Conservation (phyloP, 345 rosid species). For the Boechera stricta region DNA sequence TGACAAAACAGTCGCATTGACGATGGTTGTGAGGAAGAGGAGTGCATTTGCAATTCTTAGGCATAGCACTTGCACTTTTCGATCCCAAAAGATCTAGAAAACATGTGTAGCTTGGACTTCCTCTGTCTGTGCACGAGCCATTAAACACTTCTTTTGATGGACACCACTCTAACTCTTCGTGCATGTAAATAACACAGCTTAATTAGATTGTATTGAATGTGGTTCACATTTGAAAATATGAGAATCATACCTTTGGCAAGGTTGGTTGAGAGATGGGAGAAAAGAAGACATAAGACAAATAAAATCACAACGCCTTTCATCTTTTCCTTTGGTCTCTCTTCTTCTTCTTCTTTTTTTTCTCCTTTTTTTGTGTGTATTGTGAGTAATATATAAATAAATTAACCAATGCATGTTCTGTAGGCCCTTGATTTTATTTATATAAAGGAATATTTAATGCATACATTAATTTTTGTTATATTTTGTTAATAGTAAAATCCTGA, state of each 20-base stretch:
- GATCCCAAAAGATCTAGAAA: conserved; percentile 28
- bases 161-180: conserved; percentile 21
- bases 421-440: neutral
- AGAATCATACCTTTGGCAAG: conserved; percentile 10
- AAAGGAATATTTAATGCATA: neutral
- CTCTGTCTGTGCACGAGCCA: conserved; percentile 27
- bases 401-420: neutral
- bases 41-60: conserved; percentile 31
- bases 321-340: neutral
- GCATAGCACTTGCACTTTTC: conserved; percentile 32
- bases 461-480: neutral
- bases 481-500: neutral
- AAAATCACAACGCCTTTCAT: conserved; percentile 16
- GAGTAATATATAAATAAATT: neutral
- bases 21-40: conserved; percentile 19
- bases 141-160: conserved; percentile 18
- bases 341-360: neutral
- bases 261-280: conserved; percentile 17
- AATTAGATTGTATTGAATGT: neutral
- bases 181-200: neutral
- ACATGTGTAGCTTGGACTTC: conserved; percentile 32
- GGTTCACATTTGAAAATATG: neutral
- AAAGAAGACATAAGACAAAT: conserved; percentile 18
- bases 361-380: neutral
- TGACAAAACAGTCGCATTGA: conserved; percentile 22